These are phyloP conservation scores for Tolypocladium amazonense DNA, from an alignment of 2,329 filamentous ascomycete genomes.

Conservation along the genomic window DNA sequence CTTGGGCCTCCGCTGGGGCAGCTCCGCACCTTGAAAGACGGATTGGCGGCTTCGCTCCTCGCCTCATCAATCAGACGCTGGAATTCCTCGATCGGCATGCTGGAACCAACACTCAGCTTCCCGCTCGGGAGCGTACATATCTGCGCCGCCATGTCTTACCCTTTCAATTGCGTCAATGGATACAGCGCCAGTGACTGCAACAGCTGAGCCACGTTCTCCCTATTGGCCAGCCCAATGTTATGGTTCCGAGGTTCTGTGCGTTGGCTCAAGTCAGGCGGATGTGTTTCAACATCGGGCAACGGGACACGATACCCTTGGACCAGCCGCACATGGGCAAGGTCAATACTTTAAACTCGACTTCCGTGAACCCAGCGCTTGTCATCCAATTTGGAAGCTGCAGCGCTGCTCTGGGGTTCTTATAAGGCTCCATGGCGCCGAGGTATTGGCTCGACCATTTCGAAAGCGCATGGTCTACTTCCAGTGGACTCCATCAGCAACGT, in stretches of 20 bases:
- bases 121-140: background rate
- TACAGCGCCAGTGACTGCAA: slow-evolving; percentile 45
- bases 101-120: slow-evolving; percentile 14
- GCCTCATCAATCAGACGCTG: slow-evolving; percentile 46
- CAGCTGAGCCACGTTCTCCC: slow-evolving; percentile 42
- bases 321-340: slow-evolving; percentile 60
- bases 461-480: slow-evolving; percentile 47
- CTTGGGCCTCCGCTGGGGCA: background rate
- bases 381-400: slow-evolving; percentile 49
- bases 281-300: background rate
- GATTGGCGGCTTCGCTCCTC: slow-evolving; percentile 40
- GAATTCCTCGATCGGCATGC: slow-evolving; percentile 48
- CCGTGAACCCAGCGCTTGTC: slow-evolving; percentile 52
- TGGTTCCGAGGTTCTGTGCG: slow-evolving; percentile 36
- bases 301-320: slow-evolving; percentile 43
- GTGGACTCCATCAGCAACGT: slow-evolving; percentile 2
- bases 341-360: slow-evolving; percentile 56
- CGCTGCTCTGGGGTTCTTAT: slow-evolving; percentile 57
- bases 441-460: slow-evolving; percentile 58
- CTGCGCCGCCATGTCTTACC: slow-evolving; percentile 22
- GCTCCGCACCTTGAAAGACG: slow-evolving; percentile 41
- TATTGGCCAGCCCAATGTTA: slow-evolving; percentile 42
- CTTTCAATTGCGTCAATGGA: slow-evolving; percentile 40
- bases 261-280: background rate
- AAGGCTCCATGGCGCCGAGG: slow-evolving; percentile 47